Evolutionary conservation across 805 yeast species (phyloP).

Genomic region (Cyberlindnera suaveolens): DNA sequence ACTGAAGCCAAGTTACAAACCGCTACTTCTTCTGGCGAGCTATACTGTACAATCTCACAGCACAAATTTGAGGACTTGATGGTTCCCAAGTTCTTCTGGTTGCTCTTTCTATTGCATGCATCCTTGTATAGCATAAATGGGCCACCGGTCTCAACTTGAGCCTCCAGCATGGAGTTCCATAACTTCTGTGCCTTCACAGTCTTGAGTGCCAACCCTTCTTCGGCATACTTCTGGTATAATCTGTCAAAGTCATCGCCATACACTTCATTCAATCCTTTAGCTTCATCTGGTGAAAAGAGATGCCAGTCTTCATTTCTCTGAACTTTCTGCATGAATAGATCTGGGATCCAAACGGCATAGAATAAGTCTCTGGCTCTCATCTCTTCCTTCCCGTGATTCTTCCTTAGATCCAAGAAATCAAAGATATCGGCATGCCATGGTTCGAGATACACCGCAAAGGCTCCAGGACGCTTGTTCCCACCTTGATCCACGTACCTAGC

Average conservation of each 20-base stretch:
- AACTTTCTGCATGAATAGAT: conserved; percentile 88
- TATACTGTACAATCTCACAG: conserved; percentile 91
- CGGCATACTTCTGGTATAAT: conserved; percentile 68
- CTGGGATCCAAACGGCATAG: conserved; percentile 93
- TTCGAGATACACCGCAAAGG: conserved; percentile 88
- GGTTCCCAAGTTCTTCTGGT: conserved; percentile 88
- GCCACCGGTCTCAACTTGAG: conserved; percentile 95
- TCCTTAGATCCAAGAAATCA: conserved; percentile 80
- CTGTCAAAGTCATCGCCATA: conserved; percentile 80
- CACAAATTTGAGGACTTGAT: conserved; percentile 93
- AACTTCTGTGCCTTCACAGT: conserved; percentile 84
- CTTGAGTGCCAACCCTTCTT: conserved; percentile 56
- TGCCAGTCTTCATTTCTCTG: conserved; percentile 78
- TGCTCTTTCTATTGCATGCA: conserved; percentile 80
- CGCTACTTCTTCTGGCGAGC: conserved; percentile 85
- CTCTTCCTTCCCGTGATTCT: conserved; percentile 95
- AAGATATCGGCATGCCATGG: conserved; percentile 97
- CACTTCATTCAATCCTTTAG: conserved; percentile 78
- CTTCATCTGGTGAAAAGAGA: conserved; percentile 82
- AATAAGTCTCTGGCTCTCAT: conserved; percentile 89
- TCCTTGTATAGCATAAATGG: conserved; percentile 95
- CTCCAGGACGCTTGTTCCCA: conserved; percentile 97
- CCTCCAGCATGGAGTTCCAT: conserved; percentile 84
- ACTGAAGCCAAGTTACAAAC: conserved; percentile 93
- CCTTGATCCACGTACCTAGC: conserved; percentile 98